phyloP scores from a whole-genome alignment of 495 filamentous ascomycete genomes.

The Ramalina intermedia region DNA sequence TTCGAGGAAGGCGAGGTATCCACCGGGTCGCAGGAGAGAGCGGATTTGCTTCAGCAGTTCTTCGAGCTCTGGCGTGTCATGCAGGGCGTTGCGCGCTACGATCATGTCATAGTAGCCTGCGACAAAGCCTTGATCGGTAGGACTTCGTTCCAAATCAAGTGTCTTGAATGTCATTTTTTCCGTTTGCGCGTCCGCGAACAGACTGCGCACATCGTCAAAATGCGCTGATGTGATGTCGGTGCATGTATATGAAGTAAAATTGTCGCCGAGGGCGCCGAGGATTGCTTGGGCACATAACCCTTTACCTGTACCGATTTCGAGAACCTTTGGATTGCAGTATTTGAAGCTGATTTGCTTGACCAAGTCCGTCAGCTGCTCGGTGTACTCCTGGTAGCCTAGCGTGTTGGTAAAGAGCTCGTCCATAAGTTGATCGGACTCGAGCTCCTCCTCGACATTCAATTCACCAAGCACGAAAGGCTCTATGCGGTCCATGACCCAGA shows the following conservation, averaged over 20 bases:
- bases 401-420: too few relatives aligned
- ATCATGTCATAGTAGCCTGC: constrained; percentile 24
- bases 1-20: constrained; percentile 25
- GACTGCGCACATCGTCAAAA: constrained; percentile 8
- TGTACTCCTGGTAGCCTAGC: too few relatives aligned
- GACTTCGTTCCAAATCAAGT: constrained; percentile 27
- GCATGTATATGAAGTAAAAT: constrained; percentile 24
- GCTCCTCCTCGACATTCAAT: too few relatives aligned
- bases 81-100: constrained; percentile 24
- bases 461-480: too few relatives aligned
- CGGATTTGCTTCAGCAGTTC: constrained; percentile 21
- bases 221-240: constrained; percentile 31
- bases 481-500: too few relatives aligned
- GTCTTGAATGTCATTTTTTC: constrained; percentile 30
- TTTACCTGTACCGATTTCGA: constrained; percentile 21
- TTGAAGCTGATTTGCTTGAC: constrained; percentile 19
- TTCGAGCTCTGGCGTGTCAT: constrained; percentile 22
- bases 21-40: constrained; percentile 24
- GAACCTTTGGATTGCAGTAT: constrained; percentile 19
- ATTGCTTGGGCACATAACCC: constrained; percentile 28
- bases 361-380: constrained; percentile 4
- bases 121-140: constrained; percentile 28
- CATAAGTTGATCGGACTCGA: too few relatives aligned
- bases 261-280: constrained; percentile 12
- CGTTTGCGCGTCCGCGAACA: constrained; percentile 24